Evolutionary conservation across 2,329 filamentous ascomycete genomes (phyloP).

Genomic region (Berkeleyomyces basicola): DNA sequence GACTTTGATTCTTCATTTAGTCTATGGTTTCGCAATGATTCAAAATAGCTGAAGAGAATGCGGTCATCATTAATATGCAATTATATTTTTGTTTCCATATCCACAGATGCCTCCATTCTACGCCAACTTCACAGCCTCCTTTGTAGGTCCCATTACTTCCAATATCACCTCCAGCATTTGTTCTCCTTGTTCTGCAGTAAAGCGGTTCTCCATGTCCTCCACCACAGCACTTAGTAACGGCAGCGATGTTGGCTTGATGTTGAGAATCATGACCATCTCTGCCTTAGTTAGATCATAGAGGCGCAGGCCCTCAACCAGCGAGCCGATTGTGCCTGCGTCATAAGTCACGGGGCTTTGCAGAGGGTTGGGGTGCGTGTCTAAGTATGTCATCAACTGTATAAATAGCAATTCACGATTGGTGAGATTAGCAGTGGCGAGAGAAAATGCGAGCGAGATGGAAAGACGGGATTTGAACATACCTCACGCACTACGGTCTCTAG

Average conservation of each 20-base stretch:
- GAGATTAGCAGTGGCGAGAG: neutral
- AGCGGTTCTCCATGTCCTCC: slow-evolving; percentile 47
- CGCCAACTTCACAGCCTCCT: slow-evolving; percentile 19
- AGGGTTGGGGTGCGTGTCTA: slow-evolving; percentile 37
- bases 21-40: too few relatives aligned
- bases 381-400: slow-evolving; percentile 44
- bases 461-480: slow-evolving; percentile 26
- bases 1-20: too few relatives aligned
- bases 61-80: too few relatives aligned
- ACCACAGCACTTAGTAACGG: slow-evolving; percentile 45
- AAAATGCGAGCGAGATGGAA: neutral
- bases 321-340: slow-evolving; percentile 32
- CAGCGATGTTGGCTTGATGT: slow-evolving; percentile 41
- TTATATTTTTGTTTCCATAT: too few relatives aligned
- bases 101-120: slow-evolving; percentile 16
- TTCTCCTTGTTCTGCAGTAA: slow-evolving; percentile 40
- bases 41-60: too few relatives aligned
- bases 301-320: slow-evolving; percentile 37
- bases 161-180: slow-evolving; percentile 39
- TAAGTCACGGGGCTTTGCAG: slow-evolving; percentile 39
- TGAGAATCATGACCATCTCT: slow-evolving; percentile 52
- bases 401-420: neutral
- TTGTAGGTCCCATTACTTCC: slow-evolving; percentile 36
- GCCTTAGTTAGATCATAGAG: slow-evolving; percentile 48
- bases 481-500: slow-evolving; percentile 47